These are phyloP conservation scores for Panaeolus papilionaceus DNA, from an alignment of 768 basidiomycete genomes.

Conservation along the genomic window DNA sequence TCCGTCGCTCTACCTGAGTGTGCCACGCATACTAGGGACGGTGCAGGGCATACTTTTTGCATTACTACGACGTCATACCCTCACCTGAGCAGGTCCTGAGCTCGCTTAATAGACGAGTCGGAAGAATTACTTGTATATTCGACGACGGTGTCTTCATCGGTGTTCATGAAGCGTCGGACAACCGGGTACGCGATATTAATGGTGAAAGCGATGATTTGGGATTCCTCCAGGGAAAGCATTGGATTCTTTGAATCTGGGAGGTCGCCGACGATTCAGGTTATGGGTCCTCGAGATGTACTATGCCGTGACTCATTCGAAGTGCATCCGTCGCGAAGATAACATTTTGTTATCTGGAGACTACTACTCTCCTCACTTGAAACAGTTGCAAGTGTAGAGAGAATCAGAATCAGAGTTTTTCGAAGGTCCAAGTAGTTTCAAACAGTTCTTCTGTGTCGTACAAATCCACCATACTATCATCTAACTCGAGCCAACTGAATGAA, in stretches of 20 bases:
- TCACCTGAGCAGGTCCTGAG: background rate
- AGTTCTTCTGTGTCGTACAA: background rate
- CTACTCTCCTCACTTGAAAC: background rate
- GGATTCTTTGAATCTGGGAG: constrained; percentile 4
- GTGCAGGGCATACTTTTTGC: constrained; percentile 14
- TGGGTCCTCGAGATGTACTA: background rate
- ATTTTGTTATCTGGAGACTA: background rate
- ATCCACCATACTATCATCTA: background rate
- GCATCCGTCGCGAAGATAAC: background rate
- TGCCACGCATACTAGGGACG: background rate
- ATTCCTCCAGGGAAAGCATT: constrained; percentile 14
- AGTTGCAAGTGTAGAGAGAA: background rate
- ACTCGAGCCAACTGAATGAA: background rate
- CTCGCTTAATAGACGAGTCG: constrained; percentile 7
- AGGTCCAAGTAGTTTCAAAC: background rate
- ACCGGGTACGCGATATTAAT: constrained; percentile 7
- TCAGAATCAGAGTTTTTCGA: background rate
- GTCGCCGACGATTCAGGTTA: background rate
- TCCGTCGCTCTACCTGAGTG: background rate
- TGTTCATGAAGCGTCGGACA: background rate
- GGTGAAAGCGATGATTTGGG: background rate
- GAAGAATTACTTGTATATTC: constrained; percentile 8
- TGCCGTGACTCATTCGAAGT: background rate
- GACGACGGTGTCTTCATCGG: constrained; percentile 12
- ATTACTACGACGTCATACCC: constrained; percentile 7